Base-by-base conservation (phyloP, 2,329 filamentous ascomycete genomes). In the Fusarium sp. region DNA sequence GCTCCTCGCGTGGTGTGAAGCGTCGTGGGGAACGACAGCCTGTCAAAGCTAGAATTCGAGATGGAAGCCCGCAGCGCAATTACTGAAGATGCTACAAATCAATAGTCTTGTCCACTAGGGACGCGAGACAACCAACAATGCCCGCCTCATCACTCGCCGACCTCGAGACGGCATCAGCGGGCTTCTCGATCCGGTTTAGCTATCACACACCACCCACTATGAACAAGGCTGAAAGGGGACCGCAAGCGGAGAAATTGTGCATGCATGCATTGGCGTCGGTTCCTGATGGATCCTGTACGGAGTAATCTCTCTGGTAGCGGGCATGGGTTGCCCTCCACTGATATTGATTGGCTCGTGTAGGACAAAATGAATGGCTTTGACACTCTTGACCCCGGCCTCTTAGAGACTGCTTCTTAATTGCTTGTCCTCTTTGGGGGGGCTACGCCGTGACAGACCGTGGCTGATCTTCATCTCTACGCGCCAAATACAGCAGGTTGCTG, bases 391-490 rank as follows among this genome's bases (percentile, higher is more conserved):
- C 63, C 70, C 61, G 38, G 71, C 27, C 57, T 52, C 17, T 52
- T 37, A 17, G 35, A 9, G 30, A 69, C 69, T 58, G 50, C 59
- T 12, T 37, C 65, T 50, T 27, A 57, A 47, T 66, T 66, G 61
- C 60, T 68, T 75, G 63, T 56, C 70, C 61, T 67, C 37, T 68
- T 58, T 71, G 65, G 69, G 63, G 66, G 69, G 66, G 69, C 58
- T 74, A 30, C 61, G 65, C 66, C 68, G 66, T 56, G 54, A 62
- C 61, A 22, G 62, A 58, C 38, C 60, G 65, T 73, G 56, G 66
- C 60, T 69, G 74, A 79, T 78, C 74, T 71, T 79, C 78, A 75
- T 77, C 66, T 74, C 64, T 60, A 63, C n/a, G 38, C 45, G 33
- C 72, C 69, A 70, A 70, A 74, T 72, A 62, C 69, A 70, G 71